These are phyloP conservation scores for Candolleomyces aberdarensis DNA, from an alignment of 768 basidiomycete genomes.

Conservation along the genomic window DNA sequence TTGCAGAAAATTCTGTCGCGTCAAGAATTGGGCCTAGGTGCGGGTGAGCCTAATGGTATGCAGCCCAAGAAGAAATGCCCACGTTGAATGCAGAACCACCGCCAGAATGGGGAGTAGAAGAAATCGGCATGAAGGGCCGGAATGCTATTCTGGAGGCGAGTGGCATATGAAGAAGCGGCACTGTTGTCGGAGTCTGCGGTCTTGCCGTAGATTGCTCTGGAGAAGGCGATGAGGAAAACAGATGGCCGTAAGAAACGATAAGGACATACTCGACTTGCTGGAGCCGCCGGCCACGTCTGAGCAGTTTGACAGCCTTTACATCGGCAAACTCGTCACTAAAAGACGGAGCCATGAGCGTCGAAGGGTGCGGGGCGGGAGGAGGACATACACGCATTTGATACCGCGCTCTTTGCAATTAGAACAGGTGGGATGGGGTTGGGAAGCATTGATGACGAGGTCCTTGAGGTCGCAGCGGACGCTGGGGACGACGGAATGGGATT, in stretches of 20 bases:
- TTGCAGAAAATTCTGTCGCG: slow-evolving; percentile 70
- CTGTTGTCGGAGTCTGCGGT: slow-evolving; percentile 38
- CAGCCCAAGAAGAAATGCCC: slow-evolving; percentile 3
- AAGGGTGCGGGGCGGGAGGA: slow-evolving; percentile 1
- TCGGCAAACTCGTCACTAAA: slow-evolving; percentile 88
- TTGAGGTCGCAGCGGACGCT: slow-evolving; percentile 95
- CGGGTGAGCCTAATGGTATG: neutral
- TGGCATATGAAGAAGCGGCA: slow-evolving; percentile 32
- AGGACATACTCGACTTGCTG: slow-evolving; percentile 79
- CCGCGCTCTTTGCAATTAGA: slow-evolving; percentile 89
- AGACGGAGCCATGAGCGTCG: slow-evolving; percentile 5
- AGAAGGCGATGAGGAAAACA: neutral
- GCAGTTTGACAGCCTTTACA: slow-evolving; percentile 84
- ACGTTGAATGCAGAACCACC: slow-evolving; percentile 80
- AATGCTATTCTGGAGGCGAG: slow-evolving; percentile 35
- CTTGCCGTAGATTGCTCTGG: slow-evolving; percentile 78
- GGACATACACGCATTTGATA: slow-evolving; percentile 84
- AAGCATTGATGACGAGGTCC: slow-evolving; percentile 59
- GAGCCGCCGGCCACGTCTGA: slow-evolving; percentile 72
- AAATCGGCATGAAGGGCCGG: slow-evolving; percentile 76
- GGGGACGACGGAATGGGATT: slow-evolving; percentile 9
- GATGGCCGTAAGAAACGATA: neutral
- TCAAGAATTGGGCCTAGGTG: slow-evolving; percentile 80
- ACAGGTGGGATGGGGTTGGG: slow-evolving; percentile 54
- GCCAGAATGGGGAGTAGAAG: slow-evolving; percentile 83